Evolutionary conservation across 148 eudicot species (phyloP).

Genomic region (Chenopodium formosanum): DNA sequence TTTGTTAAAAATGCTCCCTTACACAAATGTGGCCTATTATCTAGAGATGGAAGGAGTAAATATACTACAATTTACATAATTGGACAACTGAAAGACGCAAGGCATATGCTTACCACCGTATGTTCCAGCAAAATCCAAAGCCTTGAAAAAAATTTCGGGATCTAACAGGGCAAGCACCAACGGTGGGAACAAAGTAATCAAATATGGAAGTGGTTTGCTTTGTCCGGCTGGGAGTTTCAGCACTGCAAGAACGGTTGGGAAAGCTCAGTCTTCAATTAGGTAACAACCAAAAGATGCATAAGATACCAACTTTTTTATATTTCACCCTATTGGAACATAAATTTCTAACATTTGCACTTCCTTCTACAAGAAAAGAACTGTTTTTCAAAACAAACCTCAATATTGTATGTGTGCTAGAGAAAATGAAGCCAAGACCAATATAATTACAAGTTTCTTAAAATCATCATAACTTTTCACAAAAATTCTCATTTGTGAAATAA

Average conservation of each 20-base stretch:
- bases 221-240: constrained; percentile 71
- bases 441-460: background rate
- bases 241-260: constrained; percentile 46
- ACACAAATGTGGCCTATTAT: too few species aligned
- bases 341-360: too few species aligned
- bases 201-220: constrained; percentile 66
- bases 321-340: too few species aligned
- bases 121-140: constrained; percentile 95
- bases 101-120: constrained; percentile 69
- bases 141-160: constrained; percentile 94
- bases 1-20: too few species aligned
- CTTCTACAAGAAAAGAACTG: too few species aligned
- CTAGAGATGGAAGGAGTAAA: background rate
- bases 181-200: constrained; percentile 80
- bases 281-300: background rate
- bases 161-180: constrained; percentile 62
- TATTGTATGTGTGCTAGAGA: background rate
- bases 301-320: too few species aligned
- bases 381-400: too few species aligned
- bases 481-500: background rate
- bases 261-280: background rate
- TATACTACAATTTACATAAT: background rate
- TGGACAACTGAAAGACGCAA: background rate
- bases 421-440: background rate
- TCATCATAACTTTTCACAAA: background rate